A percentile compares a stretch with the other conserved stretches of the same genome.
These are phyloP conservation scores for Hanseniaspora uvarum DNA, from an alignment of 1,139 yeast genomes.

Conservation along the genomic window DNA sequence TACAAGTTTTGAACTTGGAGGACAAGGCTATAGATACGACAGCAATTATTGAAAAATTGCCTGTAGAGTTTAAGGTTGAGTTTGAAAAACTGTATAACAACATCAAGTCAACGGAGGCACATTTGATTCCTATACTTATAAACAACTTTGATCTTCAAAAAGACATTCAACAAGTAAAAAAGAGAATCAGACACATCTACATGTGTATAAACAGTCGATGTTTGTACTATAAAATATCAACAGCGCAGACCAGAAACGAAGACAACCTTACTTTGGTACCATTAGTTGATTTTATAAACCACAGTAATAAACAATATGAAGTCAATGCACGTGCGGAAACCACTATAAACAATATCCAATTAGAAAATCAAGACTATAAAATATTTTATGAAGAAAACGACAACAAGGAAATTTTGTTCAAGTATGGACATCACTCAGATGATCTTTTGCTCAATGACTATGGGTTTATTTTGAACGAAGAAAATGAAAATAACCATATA, in stretches of 20 bases:
- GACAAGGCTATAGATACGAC: constrained; percentile 16
- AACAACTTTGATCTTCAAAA: constrained; percentile 19
- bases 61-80: constrained; percentile 19
- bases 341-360: constrained; percentile 20
- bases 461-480: constrained; percentile 52
- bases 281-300: constrained; percentile 78
- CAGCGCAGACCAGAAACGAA: constrained; percentile 31
- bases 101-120: neutral
- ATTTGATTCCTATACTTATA: neutral
- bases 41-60: constrained; percentile 23
- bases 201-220: constrained; percentile 85
- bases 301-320: constrained; percentile 38
- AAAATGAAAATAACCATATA: constrained; percentile 59
- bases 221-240: constrained; percentile 61
- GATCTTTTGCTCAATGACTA: constrained; percentile 74
- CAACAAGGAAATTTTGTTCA: constrained; percentile 48
- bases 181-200: constrained; percentile 58
- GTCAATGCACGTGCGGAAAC: constrained; percentile 22
- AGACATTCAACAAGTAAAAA: constrained; percentile 28
- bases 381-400: constrained; percentile 24
- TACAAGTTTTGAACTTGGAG: constrained; percentile 1
- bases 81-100: constrained; percentile 6
- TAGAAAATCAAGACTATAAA: constrained; percentile 20
- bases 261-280: constrained; percentile 90
- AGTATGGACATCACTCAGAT: constrained; percentile 84